A percentile compares a stretch with the other conserved stretches of the same genome.
Conservation (phyloP, 148 eudicot genomes). For the Suaeda aralocaspica region DNA sequence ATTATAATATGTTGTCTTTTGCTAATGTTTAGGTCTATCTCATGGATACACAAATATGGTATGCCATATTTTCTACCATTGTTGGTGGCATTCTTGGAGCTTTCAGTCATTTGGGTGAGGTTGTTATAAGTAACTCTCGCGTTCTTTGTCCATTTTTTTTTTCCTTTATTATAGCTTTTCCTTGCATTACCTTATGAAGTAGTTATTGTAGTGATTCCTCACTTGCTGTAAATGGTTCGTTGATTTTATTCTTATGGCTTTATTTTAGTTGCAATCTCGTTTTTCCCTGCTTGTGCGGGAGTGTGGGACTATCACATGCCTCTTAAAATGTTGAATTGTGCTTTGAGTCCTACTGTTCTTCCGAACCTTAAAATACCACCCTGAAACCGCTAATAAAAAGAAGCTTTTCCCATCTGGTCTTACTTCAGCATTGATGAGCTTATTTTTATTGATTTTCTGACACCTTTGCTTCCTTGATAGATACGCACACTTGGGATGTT, state of each 20-base stretch:
- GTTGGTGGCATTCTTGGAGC: constrained; percentile 98
- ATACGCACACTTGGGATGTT: constrained; percentile 97
- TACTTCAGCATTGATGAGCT: neutral
- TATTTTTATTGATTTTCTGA: constrained; percentile 13
- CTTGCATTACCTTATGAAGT: neutral
- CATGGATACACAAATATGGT: constrained; percentile 99
- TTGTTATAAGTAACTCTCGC: constrained; percentile 13
- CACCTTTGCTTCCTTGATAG: constrained; percentile 30
- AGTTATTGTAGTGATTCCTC: neutral
- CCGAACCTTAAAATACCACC: neutral
- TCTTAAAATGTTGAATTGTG: constrained; percentile 5
- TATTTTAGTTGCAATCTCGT: too few relatives aligned
- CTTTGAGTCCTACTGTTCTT: constrained; percentile 1
- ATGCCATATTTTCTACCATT: constrained; percentile 86
- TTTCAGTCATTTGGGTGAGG: constrained; percentile 99
- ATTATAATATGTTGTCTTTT: constrained; percentile 8
- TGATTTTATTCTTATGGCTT: neutral
- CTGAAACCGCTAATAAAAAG: neutral
- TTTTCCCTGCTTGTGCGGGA: too few relatives aligned
- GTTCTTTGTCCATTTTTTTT: too few relatives aligned
- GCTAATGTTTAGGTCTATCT: constrained; percentile 66
- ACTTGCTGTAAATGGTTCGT: neutral
- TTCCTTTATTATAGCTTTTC: neutral
- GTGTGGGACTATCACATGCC: neutral
- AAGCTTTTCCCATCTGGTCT: constrained; percentile 10